These are phyloP conservation scores for Conticribra guillardii DNA, from an alignment of 108 stramenopile genomes.

Conservation along the genomic window DNA sequence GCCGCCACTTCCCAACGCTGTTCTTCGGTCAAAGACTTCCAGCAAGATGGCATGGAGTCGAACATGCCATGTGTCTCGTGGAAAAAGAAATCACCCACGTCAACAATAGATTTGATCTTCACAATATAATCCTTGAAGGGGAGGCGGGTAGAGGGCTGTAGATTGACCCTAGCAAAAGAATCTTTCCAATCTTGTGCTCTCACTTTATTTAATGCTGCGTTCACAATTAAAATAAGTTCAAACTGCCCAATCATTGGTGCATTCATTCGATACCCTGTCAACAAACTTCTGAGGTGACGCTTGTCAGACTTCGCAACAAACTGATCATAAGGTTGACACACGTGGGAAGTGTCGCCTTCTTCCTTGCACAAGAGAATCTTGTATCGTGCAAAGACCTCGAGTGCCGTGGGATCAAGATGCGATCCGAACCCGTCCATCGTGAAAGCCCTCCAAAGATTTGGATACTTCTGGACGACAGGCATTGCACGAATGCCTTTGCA, in stretches of 20 bases:
- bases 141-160: not conserved
- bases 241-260: not conserved
- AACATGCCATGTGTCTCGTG: not conserved
- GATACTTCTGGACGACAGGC: not conserved
- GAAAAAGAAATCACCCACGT: not conserved
- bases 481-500: not conserved
- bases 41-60: not conserved
- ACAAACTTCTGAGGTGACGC: not conserved
- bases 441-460: not conserved
- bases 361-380: not conserved
- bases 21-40: not conserved
- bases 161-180: not conserved
- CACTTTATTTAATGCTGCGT: not conserved
- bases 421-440: not conserved
- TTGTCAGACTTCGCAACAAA: not conserved
- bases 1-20: not conserved
- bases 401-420: not conserved
- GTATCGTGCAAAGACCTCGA: not conserved
- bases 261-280: not conserved
- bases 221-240: not conserved
- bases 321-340: not conserved
- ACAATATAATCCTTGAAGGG: not conserved
- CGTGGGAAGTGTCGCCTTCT: not conserved
- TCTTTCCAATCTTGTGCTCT: not conserved
- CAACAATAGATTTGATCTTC: not conserved